Evolutionary conservation across 2,329 filamentous ascomycete species (phyloP), one percentile per base, ranked within the genome.

Genomic region (Sphaceloma murrayae): DNA sequence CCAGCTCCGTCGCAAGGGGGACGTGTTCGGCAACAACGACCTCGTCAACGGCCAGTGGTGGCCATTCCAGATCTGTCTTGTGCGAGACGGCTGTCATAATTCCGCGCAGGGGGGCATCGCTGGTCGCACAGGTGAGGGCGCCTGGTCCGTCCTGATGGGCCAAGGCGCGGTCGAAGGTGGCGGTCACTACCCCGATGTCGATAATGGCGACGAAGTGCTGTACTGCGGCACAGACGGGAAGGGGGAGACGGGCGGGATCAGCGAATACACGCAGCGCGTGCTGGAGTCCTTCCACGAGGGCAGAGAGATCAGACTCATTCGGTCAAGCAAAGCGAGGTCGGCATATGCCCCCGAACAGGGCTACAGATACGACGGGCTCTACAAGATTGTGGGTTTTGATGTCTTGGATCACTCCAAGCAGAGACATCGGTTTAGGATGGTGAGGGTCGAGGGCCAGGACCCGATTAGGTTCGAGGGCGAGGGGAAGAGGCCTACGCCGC

Each of bases 351-450:
- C 75, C 0, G 47, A 54, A 1, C 48, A 59, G 7, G 74, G 74
- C 0, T 62, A 73, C n/a, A 59, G 75, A 2, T 78, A 78, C 43
- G 74, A 78, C 54, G 75, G 75, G 0, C 54, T 78, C 0, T 79
- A 78, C 49, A 53, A 59, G 4, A 66, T 77, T 4, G 58, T 57
- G 0, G 53, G 47, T 2, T 62, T 60, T 36, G 54, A 67, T 47
- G 43, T 64, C 0, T 26, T 68, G 1, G 63, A 75, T 44, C 24
- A 51, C 3, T 51, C 54, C 9, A 65, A 61, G n/a, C 62, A 63
- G 2, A 62, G 65, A 14, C 64, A 71, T 52, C 57, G 62, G 1
- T 78, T 78, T 56, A 59, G 56, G 6, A 56, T 78, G 4, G 53
- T 59, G 29, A 59, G 75, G 1, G 43, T 60, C 2, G 18, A 52